A percentile compares a stretch with the other conserved stretches of the same genome.
phyloP scores from a whole-genome alignment of 495 filamentous ascomycete species.

The Polyplosphaeria fusca region DNA sequence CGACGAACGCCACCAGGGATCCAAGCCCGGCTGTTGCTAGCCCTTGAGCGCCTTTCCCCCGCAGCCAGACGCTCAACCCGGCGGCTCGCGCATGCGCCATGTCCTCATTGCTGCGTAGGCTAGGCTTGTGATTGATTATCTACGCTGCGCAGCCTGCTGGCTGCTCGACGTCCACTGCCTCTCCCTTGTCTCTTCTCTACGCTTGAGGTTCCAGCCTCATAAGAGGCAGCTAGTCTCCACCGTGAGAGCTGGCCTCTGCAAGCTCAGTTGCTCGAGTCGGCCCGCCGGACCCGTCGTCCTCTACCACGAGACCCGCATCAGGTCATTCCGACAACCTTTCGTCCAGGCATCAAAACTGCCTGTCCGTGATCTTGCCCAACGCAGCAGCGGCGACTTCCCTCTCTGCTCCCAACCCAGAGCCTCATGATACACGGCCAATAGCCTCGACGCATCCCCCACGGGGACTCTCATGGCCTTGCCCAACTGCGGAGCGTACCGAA shows the following conservation, averaged over 20 bases:
- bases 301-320: background rate
- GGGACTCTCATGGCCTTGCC: background rate
- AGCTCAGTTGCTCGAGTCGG: background rate
- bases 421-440: too few relatives aligned
- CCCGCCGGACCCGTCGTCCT: background rate
- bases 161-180: background rate
- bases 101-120: background rate
- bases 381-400: background rate
- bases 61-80: background rate
- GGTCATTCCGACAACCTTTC: background rate
- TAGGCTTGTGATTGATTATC: slow-evolving; percentile 1
- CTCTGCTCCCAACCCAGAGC: too few relatives aligned
- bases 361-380: background rate
- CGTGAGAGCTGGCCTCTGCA: background rate
- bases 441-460: too few relatives aligned
- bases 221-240: background rate
- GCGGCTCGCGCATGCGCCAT: background rate
- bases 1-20: background rate
- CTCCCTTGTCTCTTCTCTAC: background rate
- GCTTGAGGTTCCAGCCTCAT: too few relatives aligned
- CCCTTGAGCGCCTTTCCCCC: background rate
- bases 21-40: background rate
- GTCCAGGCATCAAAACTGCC: background rate
- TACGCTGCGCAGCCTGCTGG: background rate
- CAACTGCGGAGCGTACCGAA: background rate